Evolutionary conservation across 2,329 filamentous ascomycete genomes (phyloP), one percentile per base, ranked within the genome.

Genomic region (Orbilia oligospora): DNA sequence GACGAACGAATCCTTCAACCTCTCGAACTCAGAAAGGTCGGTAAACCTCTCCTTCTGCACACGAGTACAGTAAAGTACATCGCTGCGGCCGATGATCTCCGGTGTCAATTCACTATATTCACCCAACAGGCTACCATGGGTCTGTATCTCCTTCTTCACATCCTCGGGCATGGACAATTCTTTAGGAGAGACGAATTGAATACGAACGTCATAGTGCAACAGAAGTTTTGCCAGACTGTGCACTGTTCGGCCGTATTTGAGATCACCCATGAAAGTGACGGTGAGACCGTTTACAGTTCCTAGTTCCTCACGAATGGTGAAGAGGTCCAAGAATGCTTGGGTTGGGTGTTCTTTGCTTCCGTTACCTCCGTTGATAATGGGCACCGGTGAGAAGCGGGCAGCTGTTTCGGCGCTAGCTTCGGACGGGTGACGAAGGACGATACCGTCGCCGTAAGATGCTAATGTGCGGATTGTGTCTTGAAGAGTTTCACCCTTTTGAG

Each of bases 291-390:
- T 94, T 71, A 98, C 95, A 0, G 94, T 97, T 80, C 96, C 96
- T 8, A 98, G 88, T 85, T 99, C 96, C 86, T 99, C 96, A 81
- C 96, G 93, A 83, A 99, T 99, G 69, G 96, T 98, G 87, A 97
- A 99, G 73, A 99, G 91, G 83, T 99, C 96, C 22, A 99, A 88
- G 88, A 99, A 96, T 0, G 96, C 96, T 86, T 99, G 96, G 0
- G 96, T 99, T 0, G 96, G 96, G 86, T 99, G 96, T 87, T 99
- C 96, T 82, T 93, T 91, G 85, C 92, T 94, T 80, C 96, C 96
- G 84, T 99, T 99, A 64, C 96, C 81, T 81, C 94, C 96, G 84
- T 99, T 99, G 88, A 99, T 95, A 83, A 99, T 91, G 0, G 96
- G 96, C 0, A 97, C 93, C 16, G 91, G 90, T 51, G 93, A 94